Evolutionary conservation across 495 filamentous ascomycete genomes (phyloP).

Genomic region (Acidomyces sp.): DNA sequence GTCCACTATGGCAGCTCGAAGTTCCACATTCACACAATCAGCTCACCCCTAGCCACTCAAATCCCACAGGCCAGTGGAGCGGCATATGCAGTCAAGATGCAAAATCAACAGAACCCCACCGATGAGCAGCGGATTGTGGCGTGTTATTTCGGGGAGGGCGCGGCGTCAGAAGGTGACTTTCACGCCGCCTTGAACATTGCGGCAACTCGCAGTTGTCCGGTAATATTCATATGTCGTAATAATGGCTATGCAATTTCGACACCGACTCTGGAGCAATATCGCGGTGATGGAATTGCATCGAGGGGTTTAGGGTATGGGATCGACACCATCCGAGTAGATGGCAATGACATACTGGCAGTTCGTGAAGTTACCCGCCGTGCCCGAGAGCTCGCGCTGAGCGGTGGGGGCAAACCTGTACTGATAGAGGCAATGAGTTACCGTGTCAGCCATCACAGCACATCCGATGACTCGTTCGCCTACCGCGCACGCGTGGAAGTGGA

Average conservation of each 20-base stretch:
- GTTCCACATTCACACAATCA: slow-evolving; percentile 83
- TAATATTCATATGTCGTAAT: slow-evolving; percentile 92
- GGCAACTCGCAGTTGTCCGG: slow-evolving; percentile 79
- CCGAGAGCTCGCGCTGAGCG: slow-evolving; percentile 58
- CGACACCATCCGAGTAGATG: slow-evolving; percentile 90
- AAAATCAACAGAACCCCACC: slow-evolving; percentile 58
- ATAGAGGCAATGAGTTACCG: slow-evolving; percentile 98
- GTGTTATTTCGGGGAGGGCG: slow-evolving; percentile 97
- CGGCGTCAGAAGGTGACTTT: slow-evolving; percentile 93
- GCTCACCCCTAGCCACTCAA: slow-evolving; percentile 85
- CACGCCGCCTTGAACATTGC: slow-evolving; percentile 95
- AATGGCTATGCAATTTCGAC: slow-evolving; percentile 96
- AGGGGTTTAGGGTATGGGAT: slow-evolving; percentile 94
- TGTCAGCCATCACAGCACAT: slow-evolving; percentile 91
- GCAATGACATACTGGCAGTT: slow-evolving; percentile 94
- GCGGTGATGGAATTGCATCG: slow-evolving; percentile 90
- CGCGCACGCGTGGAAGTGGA: slow-evolving; percentile 89
- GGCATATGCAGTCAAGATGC: slow-evolving; percentile 86
- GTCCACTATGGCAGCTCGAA: slow-evolving; percentile 84
- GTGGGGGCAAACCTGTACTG: slow-evolving; percentile 67
- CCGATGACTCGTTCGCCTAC: slow-evolving; percentile 95
- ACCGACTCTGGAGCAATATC: slow-evolving; percentile 89
- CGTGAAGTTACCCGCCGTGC: slow-evolving; percentile 71
- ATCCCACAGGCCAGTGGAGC: slow-evolving; percentile 90
- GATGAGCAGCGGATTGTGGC: slow-evolving; percentile 54